phyloP scores from a whole-genome alignment of 2,329 filamentous ascomycete genomes.

The Aspergillus flavus region DNA sequence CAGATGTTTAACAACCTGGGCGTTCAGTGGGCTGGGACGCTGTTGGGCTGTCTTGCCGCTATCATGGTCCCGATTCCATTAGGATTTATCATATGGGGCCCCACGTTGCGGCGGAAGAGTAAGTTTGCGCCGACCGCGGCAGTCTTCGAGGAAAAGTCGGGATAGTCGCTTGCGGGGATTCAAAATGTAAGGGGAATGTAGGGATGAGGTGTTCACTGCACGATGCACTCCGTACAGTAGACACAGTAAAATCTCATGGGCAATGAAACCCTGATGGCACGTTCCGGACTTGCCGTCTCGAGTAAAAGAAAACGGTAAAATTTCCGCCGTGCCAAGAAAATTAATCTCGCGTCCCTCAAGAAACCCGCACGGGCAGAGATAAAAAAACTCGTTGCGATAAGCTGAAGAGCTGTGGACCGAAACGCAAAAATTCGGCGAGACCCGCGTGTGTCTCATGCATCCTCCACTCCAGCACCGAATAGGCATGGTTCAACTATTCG shows the following conservation, averaged over 20 bases:
- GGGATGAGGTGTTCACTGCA: neutral
- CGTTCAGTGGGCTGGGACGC: constrained; percentile 42
- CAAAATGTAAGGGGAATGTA: neutral
- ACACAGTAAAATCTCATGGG: neutral
- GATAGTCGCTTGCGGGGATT: neutral
- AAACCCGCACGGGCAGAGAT: neutral
- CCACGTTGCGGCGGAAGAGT: constrained; percentile 31
- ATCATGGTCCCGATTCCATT: constrained; percentile 44
- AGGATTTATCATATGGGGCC: constrained; percentile 35
- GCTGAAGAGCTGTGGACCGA: neutral
- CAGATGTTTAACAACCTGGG: constrained; percentile 43
- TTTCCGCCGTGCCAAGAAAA: neutral
- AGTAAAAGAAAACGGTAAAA: neutral
- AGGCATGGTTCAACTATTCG: neutral
- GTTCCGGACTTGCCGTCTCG: neutral
- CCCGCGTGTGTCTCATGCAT: constrained; percentile 8
- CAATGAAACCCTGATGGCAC: neutral
- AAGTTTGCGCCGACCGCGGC: constrained; percentile 27
- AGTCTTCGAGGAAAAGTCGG: constrained; percentile 18
- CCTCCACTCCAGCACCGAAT: neutral
- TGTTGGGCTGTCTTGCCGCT: constrained; percentile 39
- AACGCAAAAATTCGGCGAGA: constrained; percentile 13
- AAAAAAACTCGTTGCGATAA: neutral
- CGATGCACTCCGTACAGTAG: neutral
- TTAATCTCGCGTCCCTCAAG: neutral